A percentile compares a stretch with the other conserved stretches of the same genome.
Evolutionary conservation across 2,329 filamentous ascomycete genomes (phyloP).

Genomic region (Didymella pinodella): DNA sequence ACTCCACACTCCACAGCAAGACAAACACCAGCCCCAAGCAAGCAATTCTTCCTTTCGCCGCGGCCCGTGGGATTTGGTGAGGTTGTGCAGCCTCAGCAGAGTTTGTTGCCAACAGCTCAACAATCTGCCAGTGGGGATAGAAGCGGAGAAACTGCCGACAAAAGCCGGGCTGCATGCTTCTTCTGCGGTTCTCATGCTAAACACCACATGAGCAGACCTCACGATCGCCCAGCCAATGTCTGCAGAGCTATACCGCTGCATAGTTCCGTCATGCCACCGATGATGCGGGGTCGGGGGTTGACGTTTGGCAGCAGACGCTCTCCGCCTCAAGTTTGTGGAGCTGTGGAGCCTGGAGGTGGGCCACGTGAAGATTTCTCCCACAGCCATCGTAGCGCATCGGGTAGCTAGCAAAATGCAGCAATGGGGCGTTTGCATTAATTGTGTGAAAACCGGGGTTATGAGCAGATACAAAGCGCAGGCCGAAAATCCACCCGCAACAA

Average conservation of each 20-base stretch:
- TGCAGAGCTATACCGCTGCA: slow-evolving; percentile 13
- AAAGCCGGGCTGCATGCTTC: slow-evolving; percentile 13
- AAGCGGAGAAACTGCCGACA: slow-evolving; percentile 31
- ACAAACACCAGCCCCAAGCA: slow-evolving; percentile 20
- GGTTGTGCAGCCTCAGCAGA: slow-evolving; percentile 27
- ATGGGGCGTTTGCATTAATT: slow-evolving; percentile 17
- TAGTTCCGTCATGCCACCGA: slow-evolving; percentile 24
- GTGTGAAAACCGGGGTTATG: slow-evolving; percentile 12
- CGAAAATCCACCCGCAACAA: slow-evolving; percentile 18
- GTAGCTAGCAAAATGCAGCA: slow-evolving; percentile 15
- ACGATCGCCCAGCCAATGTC: slow-evolving; percentile 12
- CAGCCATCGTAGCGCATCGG: slow-evolving; percentile 14
- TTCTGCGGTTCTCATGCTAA: slow-evolving; percentile 10
- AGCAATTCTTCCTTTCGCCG: slow-evolving; percentile 21
- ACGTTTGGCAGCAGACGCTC: slow-evolving; percentile 12
- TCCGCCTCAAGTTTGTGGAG: slow-evolving; percentile 16
- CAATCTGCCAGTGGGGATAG: slow-evolving; percentile 35
- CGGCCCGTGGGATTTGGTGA: slow-evolving; percentile 17
- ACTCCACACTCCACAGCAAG: slow-evolving; percentile 19
- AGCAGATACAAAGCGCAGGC: slow-evolving; percentile 12
- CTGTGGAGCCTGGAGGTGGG: slow-evolving; percentile 21
- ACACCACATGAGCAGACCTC: slow-evolving; percentile 14
- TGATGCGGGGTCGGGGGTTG: slow-evolving; percentile 31
- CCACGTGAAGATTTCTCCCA: slow-evolving; percentile 18
- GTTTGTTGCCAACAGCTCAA: slow-evolving; percentile 39